A percentile compares a stretch with the other conserved stretches of the same genome.
phyloP scores from a whole-genome alignment of 1,284 basidiomycete species.

The Marasmius sp. region DNA sequence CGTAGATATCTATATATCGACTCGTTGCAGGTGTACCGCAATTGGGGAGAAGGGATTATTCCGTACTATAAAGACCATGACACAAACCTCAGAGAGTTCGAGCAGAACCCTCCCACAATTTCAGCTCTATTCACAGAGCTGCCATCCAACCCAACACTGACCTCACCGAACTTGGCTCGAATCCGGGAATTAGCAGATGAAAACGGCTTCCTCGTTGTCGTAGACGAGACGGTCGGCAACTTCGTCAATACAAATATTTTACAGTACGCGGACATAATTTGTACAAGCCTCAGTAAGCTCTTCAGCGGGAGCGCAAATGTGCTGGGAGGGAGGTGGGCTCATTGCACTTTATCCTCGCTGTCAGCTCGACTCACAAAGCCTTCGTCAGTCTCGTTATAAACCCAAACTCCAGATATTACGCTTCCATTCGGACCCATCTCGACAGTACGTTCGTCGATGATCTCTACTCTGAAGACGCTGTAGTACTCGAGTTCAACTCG shows the following conservation, averaged over 20 bases:
- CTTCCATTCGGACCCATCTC: conserved; percentile 61
- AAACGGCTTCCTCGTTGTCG: conserved; percentile 85
- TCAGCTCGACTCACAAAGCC: too few relatives aligned
- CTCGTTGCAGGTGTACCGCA: conserved; percentile 92
- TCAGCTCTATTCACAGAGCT: conserved; percentile 84
- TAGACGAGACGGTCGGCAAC: conserved; percentile 97
- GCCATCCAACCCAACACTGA: conserved; percentile 91
- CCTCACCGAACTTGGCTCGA: conserved; percentile 76
- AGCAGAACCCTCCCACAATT: conserved; percentile 44
- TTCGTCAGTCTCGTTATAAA: conserved; percentile 78
- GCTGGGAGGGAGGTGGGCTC: conserved; percentile 90
- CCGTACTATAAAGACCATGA: conserved; percentile 62
- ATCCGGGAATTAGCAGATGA: conserved; percentile 84
- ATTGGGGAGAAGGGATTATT: conserved; percentile 90
- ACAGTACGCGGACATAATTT: conserved; percentile 90
- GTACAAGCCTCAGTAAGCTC: conserved; percentile 91
- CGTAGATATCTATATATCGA: conserved; percentile 93
- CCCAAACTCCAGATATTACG: conserved; percentile 72
- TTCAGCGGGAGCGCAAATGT: conserved; percentile 96
- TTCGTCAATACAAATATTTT: conserved; percentile 95
- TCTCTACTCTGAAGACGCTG: conserved; percentile 90
- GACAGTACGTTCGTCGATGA: conserved; percentile 77
- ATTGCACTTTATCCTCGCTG: not conserved
- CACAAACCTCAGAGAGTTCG: conserved; percentile 41
- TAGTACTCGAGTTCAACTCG: conserved; percentile 98